These are phyloP conservation scores for Acacia crassicarpa DNA, from an alignment of 306 rosid species.

Conservation along the genomic window DNA sequence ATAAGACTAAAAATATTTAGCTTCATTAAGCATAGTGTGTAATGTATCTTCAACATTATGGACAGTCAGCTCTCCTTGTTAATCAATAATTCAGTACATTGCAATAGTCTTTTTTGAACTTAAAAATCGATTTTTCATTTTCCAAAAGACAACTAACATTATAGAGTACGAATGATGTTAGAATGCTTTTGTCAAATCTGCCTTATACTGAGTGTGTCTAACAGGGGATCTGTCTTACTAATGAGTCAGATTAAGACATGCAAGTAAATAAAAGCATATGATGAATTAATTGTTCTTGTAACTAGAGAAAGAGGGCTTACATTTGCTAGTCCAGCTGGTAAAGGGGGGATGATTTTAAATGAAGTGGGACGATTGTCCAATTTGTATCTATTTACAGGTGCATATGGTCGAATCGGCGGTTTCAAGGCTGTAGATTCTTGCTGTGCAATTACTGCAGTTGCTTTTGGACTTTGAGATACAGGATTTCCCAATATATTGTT, in stretches of 20 bases:
- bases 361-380: conserved; percentile 77
- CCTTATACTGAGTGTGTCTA: conserved; percentile 14
- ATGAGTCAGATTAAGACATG: conserved; percentile 4
- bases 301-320: conserved; percentile 49
- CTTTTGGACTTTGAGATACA: conserved; percentile 60
- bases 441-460: conserved; percentile 41
- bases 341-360: conserved; percentile 77
- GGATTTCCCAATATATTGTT: conserved; percentile 42
- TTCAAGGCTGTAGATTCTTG: conserved; percentile 59
- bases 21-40: neutral
- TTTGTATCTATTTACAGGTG: conserved; percentile 70
- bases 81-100: neutral
- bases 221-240: neutral
- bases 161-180: neutral
- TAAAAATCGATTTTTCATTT: conserved; percentile 10
- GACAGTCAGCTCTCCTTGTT: neutral
- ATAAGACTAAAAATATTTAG: neutral
- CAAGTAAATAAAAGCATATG: neutral
- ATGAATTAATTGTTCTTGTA: neutral
- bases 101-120: neutral
- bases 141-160: conserved; percentile 9
- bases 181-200: conserved; percentile 11
- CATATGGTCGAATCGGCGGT: conserved; percentile 55
- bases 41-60: neutral
- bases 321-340: conserved; percentile 73